These are phyloP conservation scores for Xylaria sp. DNA, from an alignment of 495 filamentous ascomycete species.

Conservation along the genomic window DNA sequence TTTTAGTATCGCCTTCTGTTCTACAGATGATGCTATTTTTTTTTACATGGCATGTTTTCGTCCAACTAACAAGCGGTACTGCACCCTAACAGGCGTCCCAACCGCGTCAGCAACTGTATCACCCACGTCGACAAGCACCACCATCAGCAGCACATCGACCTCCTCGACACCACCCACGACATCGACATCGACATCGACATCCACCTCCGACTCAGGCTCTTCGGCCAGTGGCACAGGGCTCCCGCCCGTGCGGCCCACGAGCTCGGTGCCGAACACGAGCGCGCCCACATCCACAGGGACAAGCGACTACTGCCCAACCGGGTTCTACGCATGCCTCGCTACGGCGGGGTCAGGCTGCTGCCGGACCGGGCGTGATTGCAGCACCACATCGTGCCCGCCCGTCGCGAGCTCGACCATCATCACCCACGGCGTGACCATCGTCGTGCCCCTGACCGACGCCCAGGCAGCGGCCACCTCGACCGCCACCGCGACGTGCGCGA, in stretches of 20 bases:
- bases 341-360: conserved; percentile 64
- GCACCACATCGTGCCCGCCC: conserved; percentile 60
- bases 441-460: conserved; percentile 61
- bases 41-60: no score
- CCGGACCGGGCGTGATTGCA: conserved; percentile 82
- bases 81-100: conserved; percentile 43
- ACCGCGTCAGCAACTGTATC: conserved; percentile 51
- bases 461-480: conserved; percentile 40
- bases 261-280: conserved; percentile 33
- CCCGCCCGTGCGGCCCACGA: conserved; percentile 49
- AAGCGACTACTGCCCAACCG: conserved; percentile 61
- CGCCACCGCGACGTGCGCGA: conserved; percentile 65
- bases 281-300: conserved; percentile 36
- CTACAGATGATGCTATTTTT: no score
- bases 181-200: conserved; percentile 45
- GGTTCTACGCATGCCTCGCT: conserved; percentile 63
- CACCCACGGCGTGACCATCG: conserved; percentile 71
- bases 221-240: conserved; percentile 38
- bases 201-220: conserved; percentile 43
- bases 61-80: background rate
- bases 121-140: conserved; percentile 49
- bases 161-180: conserved; percentile 46
- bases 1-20: background rate
- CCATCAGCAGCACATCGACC: conserved; percentile 28
- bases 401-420: conserved; percentile 65